phyloP scores from a whole-genome alignment of 106 monocot genomes.

The Apostasia ramifera region DNA sequence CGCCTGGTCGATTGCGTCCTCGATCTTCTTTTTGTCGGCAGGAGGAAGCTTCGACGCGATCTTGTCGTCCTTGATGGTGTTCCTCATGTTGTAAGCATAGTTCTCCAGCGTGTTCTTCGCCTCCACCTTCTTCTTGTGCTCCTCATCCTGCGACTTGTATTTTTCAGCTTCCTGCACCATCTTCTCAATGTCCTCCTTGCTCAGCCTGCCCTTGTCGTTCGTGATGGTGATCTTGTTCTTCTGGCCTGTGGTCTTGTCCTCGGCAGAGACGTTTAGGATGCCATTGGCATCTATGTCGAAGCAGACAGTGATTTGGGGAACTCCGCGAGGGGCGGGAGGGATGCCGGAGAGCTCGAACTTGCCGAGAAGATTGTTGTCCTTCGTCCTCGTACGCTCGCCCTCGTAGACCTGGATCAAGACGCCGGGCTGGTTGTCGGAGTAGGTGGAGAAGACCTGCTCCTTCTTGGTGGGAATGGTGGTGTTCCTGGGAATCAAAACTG shows the following conservation, averaged over 20 bases:
- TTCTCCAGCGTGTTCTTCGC: slow-evolving; percentile 48
- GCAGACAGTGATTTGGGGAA: slow-evolving; percentile 38
- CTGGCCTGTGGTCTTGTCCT: slow-evolving; percentile 43
- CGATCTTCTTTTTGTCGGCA: slow-evolving; percentile 51
- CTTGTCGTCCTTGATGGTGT: slow-evolving; percentile 41
- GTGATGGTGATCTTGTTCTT: slow-evolving; percentile 48
- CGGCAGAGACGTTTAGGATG: slow-evolving; percentile 47
- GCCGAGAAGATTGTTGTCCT: slow-evolving; percentile 41
- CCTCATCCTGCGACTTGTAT: slow-evolving; percentile 42
- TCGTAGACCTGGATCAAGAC: slow-evolving; percentile 35
- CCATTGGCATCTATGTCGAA: slow-evolving; percentile 56
- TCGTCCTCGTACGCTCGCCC: slow-evolving; percentile 39
- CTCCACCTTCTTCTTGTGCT: slow-evolving; percentile 52
- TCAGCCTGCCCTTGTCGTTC: slow-evolving; percentile 37
- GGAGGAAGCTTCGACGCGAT: slow-evolving; percentile 31
- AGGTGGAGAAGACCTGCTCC: slow-evolving; percentile 34
- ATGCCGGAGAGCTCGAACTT: slow-evolving; percentile 36
- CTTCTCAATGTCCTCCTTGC: slow-evolving; percentile 43
- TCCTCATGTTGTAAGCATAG: slow-evolving; percentile 53
- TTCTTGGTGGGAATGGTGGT: slow-evolving; percentile 32
- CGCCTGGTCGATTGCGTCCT: slow-evolving; percentile 41
- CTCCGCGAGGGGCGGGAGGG: slow-evolving; percentile 25
- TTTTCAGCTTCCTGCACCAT: slow-evolving; percentile 50
- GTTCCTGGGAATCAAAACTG: slow-evolving; percentile 28
- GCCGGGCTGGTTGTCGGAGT: slow-evolving; percentile 29